Conservation (phyloP, 2,329 filamentous ascomycete genomes). For the Cladobotryum mycophilum region DNA sequence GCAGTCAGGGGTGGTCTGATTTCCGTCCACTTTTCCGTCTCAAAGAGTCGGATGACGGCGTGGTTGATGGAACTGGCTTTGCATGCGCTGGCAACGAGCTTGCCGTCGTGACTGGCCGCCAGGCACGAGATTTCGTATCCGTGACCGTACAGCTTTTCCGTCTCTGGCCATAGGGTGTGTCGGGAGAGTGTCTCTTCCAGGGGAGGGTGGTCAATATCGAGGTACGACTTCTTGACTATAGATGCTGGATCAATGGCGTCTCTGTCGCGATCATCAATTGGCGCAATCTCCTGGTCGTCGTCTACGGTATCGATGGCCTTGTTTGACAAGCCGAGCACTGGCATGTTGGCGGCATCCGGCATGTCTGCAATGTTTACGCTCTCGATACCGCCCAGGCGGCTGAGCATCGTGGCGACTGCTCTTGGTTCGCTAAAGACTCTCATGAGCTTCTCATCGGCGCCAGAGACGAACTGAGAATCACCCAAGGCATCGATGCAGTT, state of each 20-base stretch:
- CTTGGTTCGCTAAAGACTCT: conserved; percentile 89
- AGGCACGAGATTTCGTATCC: conserved; percentile 93
- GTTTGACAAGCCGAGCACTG: conserved; percentile 90
- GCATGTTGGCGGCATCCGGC: conserved; percentile 89
- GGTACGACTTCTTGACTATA: conserved; percentile 51
- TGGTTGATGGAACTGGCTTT: conserved; percentile 89
- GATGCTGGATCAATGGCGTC: conserved; percentile 51
- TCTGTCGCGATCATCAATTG: conserved; percentile 42
- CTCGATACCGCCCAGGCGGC: conserved; percentile 58
- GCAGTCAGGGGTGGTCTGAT: conserved; percentile 74
- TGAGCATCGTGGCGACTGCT: conserved; percentile 69
- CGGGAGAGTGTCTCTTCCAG: conserved; percentile 84
- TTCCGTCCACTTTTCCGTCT: conserved; percentile 82
- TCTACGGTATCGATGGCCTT: conserved; percentile 68
- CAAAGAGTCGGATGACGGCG: conserved; percentile 87
- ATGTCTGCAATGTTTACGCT: conserved; percentile 39
- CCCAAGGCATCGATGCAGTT: conserved; percentile 84
- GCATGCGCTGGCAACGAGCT: conserved; percentile 82
- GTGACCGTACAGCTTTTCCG: conserved; percentile 95
- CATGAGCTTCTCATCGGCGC: conserved; percentile 96
- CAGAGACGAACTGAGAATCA: conserved; percentile 75
- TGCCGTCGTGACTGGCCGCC: conserved; percentile 67
- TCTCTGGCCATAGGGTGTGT: conserved; percentile 91
- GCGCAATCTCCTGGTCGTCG: conserved; percentile 40
- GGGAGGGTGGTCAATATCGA: conserved; percentile 68